A percentile compares a stretch with the other conserved stretches of the same genome.
Conservation (phyloP, 2,329 filamentous ascomycete genomes). For the Cordyceps tenuipes region DNA sequence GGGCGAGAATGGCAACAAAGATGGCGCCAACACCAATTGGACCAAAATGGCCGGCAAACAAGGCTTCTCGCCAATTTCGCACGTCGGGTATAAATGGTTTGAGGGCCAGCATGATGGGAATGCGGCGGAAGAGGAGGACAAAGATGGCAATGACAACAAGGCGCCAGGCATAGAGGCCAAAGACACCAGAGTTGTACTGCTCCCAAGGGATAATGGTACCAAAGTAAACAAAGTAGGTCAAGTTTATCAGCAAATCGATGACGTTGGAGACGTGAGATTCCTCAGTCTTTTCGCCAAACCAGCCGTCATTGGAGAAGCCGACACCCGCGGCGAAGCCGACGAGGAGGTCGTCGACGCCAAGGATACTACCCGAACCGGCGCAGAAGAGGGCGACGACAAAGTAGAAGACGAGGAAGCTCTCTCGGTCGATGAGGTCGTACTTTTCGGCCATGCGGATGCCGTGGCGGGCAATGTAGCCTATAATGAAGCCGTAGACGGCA, state of each 20-base stretch:
- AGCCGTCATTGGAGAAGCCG: slow-evolving; percentile 98
- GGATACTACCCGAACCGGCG: slow-evolving; percentile 81
- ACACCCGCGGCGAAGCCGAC: slow-evolving; percentile 93
- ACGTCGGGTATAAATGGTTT: slow-evolving; percentile 94
- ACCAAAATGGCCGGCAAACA: slow-evolving; percentile 96
- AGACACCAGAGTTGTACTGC: slow-evolving; percentile 66
- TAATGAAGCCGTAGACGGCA: slow-evolving; percentile 73
- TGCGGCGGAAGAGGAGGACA: slow-evolving; percentile 90
- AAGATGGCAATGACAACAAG: slow-evolving; percentile 89
- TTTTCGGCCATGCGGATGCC: slow-evolving; percentile 83
- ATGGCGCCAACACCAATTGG: slow-evolving; percentile 96
- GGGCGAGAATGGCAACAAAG: slow-evolving; percentile 85
- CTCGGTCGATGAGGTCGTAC: slow-evolving; percentile 79
- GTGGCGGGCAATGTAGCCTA: slow-evolving; percentile 86
- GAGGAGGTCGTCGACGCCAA: slow-evolving; percentile 88
- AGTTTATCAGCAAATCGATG: slow-evolving; percentile 91
- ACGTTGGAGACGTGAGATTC: slow-evolving; percentile 99
- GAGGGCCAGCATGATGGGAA: slow-evolving; percentile 84
- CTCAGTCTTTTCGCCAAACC: slow-evolving; percentile 97
- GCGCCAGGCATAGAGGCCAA: slow-evolving; percentile 79
- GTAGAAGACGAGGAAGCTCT: slow-evolving; percentile 98
- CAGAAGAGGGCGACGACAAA: slow-evolving; percentile 95
- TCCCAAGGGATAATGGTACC: slow-evolving; percentile 96
- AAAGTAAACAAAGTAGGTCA: slow-evolving; percentile 97
- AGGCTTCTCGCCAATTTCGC: slow-evolving; percentile 94